A percentile compares a stretch with the other conserved stretches of the same genome.
These are phyloP conservation scores for Sporothrix phasma DNA, from an alignment of 2,329 filamentous ascomycete species.

Conservation along the genomic window DNA sequence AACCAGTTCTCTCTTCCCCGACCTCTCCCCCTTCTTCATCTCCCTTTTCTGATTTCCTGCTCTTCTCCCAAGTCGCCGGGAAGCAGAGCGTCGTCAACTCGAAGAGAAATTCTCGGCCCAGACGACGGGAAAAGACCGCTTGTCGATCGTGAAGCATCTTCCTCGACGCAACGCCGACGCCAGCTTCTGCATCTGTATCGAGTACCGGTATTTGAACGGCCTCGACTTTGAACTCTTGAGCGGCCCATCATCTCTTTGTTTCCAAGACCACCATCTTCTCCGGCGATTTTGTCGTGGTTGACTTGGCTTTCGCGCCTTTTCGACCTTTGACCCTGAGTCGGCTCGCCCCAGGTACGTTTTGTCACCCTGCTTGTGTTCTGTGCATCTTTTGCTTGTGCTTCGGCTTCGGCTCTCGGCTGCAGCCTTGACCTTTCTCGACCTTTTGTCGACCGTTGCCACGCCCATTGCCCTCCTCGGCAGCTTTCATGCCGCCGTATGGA, in stretches of 20 bases:
- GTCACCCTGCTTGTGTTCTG: not conserved
- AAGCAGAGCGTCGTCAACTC: not conserved
- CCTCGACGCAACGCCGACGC: not conserved
- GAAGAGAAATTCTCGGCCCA: not conserved
- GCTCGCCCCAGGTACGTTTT: slow-evolving; percentile 4
- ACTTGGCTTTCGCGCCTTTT: not conserved
- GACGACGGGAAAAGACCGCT: not conserved
- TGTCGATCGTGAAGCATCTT: slow-evolving; percentile 3
- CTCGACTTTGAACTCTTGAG: not conserved
- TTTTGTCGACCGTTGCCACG: too few species aligned
- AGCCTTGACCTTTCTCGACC: not conserved
- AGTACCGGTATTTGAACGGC: not conserved
- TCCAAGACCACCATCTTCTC: not conserved
- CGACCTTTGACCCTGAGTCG: slow-evolving; percentile 1
- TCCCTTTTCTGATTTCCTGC: not conserved
- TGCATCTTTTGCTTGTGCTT: not conserved
- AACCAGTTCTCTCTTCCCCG: not conserved
- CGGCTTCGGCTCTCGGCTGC: not conserved
- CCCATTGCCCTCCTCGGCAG: not conserved
- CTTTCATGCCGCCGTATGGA: not conserved
- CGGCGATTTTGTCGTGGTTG: not conserved
- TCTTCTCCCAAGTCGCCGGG: not conserved
- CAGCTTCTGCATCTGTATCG: not conserved
- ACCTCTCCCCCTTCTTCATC: not conserved
- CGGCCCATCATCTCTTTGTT: not conserved